phyloP scores from a whole-genome alignment of 768 basidiomycete genomes.

The Pleurotus giganteus region DNA sequence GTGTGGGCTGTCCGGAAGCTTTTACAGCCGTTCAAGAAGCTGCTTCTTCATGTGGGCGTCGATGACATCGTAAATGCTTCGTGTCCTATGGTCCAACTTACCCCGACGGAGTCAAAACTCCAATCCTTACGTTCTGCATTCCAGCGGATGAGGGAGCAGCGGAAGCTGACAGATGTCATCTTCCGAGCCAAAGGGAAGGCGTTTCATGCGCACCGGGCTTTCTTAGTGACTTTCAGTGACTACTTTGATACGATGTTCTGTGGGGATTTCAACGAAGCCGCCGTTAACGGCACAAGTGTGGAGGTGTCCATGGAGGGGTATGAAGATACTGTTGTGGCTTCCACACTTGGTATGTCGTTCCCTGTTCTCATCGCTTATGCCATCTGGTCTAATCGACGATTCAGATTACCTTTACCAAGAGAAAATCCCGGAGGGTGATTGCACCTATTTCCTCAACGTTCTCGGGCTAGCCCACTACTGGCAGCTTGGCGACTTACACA shows the following conservation, averaged over 20 bases:
- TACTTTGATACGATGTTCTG: constrained; percentile 22
- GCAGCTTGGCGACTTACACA: constrained; percentile 21
- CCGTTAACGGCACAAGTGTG: constrained; percentile 12
- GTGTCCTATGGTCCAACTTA: constrained; percentile 15
- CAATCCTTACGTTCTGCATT: constrained; percentile 15
- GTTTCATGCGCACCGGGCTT: constrained; percentile 20
- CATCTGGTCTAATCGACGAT: not conserved
- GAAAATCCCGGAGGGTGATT: not conserved
- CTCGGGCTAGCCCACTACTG: constrained; percentile 27
- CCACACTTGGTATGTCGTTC: not conserved
- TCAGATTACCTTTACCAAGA: not conserved
- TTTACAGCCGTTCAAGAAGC: constrained; percentile 16
- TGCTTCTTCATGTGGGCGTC: constrained; percentile 16
- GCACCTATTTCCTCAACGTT: constrained; percentile 21
- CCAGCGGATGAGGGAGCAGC: constrained; percentile 16
- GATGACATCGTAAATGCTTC: constrained; percentile 17
- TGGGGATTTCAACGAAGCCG: constrained; percentile 17
- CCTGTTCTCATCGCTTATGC: not conserved
- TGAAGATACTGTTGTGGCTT: not conserved
- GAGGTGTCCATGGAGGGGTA: not conserved
- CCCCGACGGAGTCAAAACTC: constrained; percentile 19
- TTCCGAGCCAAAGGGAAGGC: constrained; percentile 18
- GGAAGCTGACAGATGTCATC: constrained; percentile 22
- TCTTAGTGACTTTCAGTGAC: constrained; percentile 22
- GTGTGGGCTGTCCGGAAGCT: constrained; percentile 16